Base-by-base conservation (phyloP, 129 eudicot genomes). In the Tagetes patula region DNA sequence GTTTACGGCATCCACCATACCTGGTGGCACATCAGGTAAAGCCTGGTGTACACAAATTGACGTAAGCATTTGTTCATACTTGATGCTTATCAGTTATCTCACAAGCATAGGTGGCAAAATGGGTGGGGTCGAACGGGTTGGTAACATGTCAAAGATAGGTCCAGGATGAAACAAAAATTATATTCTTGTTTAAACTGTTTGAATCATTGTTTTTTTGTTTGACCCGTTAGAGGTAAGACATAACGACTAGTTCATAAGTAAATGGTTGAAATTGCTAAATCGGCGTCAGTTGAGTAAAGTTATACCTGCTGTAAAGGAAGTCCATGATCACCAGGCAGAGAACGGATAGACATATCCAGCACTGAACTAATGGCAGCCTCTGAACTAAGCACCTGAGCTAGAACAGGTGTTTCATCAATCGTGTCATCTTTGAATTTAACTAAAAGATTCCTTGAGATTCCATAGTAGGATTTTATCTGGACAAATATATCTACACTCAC, bases 11-110 rank as follows among this genome's bases (percentile, higher is more conserved):
- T 93, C 96, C 39, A 87, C 83, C 96, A 93, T 87, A 67, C 81
- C 95, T 7, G 96, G 98, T 1, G 98, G 96, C 34, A 93, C 96
- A 83, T 93, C 93, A 14, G 98, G 98, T 12, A 93, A 76, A 61
- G 77, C 96, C 98, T 93, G 87, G 65, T 75, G 55, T 41, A 72
- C 11, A 58, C 37, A 71, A 38, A 54, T 62, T 72, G 43, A 46
- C 37, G 27, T 61, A 4, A 66, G 68, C 59, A 32, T 55, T 54
- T 68, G 63, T 65, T 52, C 10, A 66, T 65, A 3, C 33, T 55
- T 31, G 4, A 55, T n/a, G 47, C n/a, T n/a, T n/a, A n/a, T n/a
- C n/a, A n/a, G 32, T 49, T 36, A 74, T 63, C 72, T 74, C 46
- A 61, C 13, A 46, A 63, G 33, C 12, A n/a, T 33, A 59, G 30